Conservation (phyloP, 2,329 filamentous ascomycete genomes). For the Fusarium graminum region DNA sequence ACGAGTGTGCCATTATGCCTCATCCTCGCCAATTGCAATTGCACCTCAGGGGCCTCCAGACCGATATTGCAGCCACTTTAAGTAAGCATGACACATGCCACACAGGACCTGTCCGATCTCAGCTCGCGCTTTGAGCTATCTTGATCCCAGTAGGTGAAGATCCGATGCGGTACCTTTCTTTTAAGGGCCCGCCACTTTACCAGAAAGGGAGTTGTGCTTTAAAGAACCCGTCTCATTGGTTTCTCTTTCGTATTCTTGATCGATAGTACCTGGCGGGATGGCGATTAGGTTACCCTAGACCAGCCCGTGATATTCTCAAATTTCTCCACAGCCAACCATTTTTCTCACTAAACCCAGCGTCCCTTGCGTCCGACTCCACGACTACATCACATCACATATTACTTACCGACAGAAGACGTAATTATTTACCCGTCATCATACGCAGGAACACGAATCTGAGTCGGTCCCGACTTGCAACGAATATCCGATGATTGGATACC, state of each 20-base stretch:
- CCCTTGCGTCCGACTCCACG: conserved; percentile 38
- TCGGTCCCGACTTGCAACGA: conserved; percentile 5
- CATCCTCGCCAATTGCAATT: neutral
- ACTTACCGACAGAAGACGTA: conserved; percentile 24
- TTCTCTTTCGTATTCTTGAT: conserved; percentile 22
- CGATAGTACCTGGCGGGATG: conserved; percentile 23
- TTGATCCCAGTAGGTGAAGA: conserved; percentile 22
- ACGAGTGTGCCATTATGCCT: neutral
- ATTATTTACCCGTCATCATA: conserved; percentile 10
- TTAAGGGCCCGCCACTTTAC: conserved; percentile 34
- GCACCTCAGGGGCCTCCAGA: conserved; percentile 3
- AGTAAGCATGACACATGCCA: conserved; percentile 27
- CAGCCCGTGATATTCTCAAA: conserved; percentile 18
- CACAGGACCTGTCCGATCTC: conserved; percentile 23
- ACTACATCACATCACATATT: conserved; percentile 20
- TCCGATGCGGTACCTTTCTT: conserved; percentile 36
- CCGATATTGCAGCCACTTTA: conserved; percentile 33
- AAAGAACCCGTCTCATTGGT: conserved; percentile 7
- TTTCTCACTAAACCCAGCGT: conserved; percentile 20
- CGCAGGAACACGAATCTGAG: conserved; percentile 8
- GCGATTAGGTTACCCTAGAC: conserved; percentile 38
- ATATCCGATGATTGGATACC: conserved; percentile 9
- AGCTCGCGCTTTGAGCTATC: conserved; percentile 21
- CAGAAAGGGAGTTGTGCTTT: conserved; percentile 15
- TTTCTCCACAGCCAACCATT: conserved; percentile 35